Evolutionary conservation across 1,139 yeast genomes (phyloP).

Genomic region (Suhomyces bokatorum): DNA sequence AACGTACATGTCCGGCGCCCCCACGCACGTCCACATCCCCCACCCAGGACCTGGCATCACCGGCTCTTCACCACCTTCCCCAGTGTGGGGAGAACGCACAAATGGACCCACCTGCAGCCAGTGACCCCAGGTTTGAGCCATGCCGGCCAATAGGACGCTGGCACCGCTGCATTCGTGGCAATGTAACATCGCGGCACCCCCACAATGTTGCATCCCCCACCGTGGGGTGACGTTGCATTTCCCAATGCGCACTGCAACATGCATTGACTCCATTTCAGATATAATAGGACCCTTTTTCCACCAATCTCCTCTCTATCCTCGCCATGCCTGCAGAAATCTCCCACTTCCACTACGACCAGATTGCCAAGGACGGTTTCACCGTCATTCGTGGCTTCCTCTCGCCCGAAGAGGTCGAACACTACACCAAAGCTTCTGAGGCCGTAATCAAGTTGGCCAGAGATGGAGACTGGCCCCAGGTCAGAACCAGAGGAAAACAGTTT

Average conservation of each 20-base stretch:
- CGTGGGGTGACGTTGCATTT: not conserved
- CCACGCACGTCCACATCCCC: no score
- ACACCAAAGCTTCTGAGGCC: conserved; percentile 40
- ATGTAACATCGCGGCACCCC: not conserved
- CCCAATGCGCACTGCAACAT: not conserved
- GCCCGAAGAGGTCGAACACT: conserved; percentile 41
- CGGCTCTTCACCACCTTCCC: no score
- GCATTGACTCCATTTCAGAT: not conserved
- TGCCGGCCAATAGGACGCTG: no score
- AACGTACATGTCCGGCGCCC: no score
- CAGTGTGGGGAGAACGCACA: no score
- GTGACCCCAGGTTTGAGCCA: no score
- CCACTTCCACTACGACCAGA: conserved; percentile 26
- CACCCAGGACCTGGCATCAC: no score
- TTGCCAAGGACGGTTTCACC: conserved; percentile 47
- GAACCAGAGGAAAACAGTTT: conserved; percentile 57
- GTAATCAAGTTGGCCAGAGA: conserved; percentile 48
- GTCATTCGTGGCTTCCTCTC: conserved; percentile 44
- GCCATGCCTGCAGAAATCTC: conserved; percentile 10
- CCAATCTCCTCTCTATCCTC: not conserved
- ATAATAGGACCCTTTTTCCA: not conserved
- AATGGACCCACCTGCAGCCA: no score
- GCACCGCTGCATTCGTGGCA: not conserved
- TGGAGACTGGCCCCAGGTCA: conserved; percentile 54
- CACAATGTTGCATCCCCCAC: not conserved